Percentiles rank a stretch among this genome's conserved stretches.
phyloP scores from a whole-genome alignment of 768 basidiomycete genomes.

The Kockovaella imperatae region DNA sequence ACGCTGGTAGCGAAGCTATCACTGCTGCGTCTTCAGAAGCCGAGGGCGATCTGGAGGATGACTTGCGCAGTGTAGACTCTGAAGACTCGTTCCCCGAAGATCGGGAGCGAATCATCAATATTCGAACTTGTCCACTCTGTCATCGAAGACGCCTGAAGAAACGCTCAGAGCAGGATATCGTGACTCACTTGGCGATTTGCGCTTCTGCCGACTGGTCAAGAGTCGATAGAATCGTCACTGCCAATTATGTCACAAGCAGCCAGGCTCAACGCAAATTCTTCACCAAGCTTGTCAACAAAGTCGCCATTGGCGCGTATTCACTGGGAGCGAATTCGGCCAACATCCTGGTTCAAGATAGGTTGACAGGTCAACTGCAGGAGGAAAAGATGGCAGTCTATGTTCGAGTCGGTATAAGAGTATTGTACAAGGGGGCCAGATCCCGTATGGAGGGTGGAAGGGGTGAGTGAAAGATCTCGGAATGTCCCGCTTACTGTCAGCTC shows the following conservation, averaged over 20 bases:
- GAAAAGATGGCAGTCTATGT: constrained; percentile 93
- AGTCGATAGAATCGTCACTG: constrained; percentile 81
- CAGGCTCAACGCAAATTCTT: constrained; percentile 98
- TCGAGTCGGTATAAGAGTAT: constrained; percentile 76
- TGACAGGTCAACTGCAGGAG: constrained; percentile 85
- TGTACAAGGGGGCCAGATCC: constrained; percentile 81
- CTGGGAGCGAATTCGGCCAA: constrained; percentile 96
- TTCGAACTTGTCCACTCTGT: constrained; percentile 88
- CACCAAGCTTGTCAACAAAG: constrained; percentile 77
- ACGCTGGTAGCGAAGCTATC: neutral
- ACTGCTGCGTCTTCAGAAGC: neutral
- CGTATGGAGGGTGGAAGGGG: constrained; percentile 84
- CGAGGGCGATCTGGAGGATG: constrained; percentile 27
- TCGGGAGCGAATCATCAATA: constrained; percentile 79
- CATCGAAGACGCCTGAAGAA: constrained; percentile 75
- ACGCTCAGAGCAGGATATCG: constrained; percentile 86
- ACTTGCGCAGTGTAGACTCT: too few species aligned
- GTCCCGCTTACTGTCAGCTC: constrained; percentile 49
- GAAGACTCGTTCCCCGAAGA: constrained; percentile 22
- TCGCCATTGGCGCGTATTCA: constrained; percentile 76
- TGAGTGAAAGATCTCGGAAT: constrained; percentile 42
- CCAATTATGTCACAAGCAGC: constrained; percentile 85
- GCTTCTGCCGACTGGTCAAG: constrained; percentile 86
- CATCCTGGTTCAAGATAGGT: constrained; percentile 90
- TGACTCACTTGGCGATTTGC: constrained; percentile 95